phyloP scores from a whole-genome alignment of 2,329 filamentous ascomycete genomes.

The Ceratocystis huliohia region DNA sequence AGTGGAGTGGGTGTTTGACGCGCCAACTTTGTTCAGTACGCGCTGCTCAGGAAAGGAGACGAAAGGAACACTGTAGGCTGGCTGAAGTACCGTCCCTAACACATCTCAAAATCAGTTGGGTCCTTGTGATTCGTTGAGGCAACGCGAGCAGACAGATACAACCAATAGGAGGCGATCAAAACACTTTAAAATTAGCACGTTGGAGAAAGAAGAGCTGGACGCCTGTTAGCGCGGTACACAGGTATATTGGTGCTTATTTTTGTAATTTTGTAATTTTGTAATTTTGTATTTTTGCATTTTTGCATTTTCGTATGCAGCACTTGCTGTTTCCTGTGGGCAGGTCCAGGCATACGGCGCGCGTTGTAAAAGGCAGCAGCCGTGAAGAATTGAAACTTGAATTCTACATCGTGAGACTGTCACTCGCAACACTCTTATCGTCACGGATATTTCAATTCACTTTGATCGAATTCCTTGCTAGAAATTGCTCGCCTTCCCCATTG shows the following conservation, averaged over 20 bases:
- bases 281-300: slow-evolving; percentile 8
- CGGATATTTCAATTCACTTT: neutral
- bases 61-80: neutral
- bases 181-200: slow-evolving; percentile 2
- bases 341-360: too few relatives aligned
- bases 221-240: slow-evolving; percentile 7
- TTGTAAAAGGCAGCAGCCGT: too few relatives aligned
- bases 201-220: neutral
- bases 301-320: neutral
- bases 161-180: neutral
- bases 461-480: neutral
- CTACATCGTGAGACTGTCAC: neutral
- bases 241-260: neutral
- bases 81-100: neutral
- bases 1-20: neutral
- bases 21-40: neutral
- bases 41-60: neutral
- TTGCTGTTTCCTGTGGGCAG: neutral
- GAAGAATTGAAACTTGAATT: too few relatives aligned
- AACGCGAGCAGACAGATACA: neutral
- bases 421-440: neutral
- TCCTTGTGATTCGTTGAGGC: neutral
- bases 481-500: neutral
- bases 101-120: neutral
- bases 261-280: neutral